Evolutionary conservation across 768 basidiomycete species (phyloP), one percentile per base, ranked within the genome.

Genomic region (Mycena rebaudengoi): DNA sequence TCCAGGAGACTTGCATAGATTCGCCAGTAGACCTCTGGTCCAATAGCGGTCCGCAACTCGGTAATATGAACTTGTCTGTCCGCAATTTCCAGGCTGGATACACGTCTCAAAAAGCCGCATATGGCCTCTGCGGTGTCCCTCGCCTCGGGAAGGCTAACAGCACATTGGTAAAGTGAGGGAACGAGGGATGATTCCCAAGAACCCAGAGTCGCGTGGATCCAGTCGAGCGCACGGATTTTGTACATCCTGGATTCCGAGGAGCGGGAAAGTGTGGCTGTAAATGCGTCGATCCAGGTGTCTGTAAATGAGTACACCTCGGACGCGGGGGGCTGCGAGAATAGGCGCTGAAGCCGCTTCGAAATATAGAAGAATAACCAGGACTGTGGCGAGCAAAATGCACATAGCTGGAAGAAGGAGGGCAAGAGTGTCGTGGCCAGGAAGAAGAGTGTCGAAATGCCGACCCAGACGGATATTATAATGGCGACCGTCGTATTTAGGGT

Each of bases 361-460:
- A 53, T 35, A 41, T 29, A 28, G 25, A 53, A 40, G 14, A 40
- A 53, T 14, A 53, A 23, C 51, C 51, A 53, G 4, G 51, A 53
- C 18, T 53, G 51, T n/a, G 51, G 37, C 21, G 51, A 53, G 30
- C 51, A 53, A 35, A 53, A 53, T 10, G 51, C 37, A 20, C 51
- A 53, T 28, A 53, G 51, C n/a, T n/a, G n/a, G n/a, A n/a, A n/a
- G n/a, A n/a, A n/a, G n/a, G n/a, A n/a, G n/a, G n/a, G n/a, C n/a
- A n/a, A n/a, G n/a, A n/a, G n/a, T n/a, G n/a, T n/a, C n/a, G n/a
- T n/a, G n/a, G n/a, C n/a, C n/a, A n/a, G n/a, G n/a, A n/a, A n/a
- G n/a, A n/a, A n/a, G n/a, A n/a, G n/a, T n/a, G n/a, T n/a, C n/a
- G n/a, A n/a, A n/a, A n/a, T n/a, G n/a, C n/a, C n/a, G n/a, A n/a